Evolutionary conservation across 305 asterid species (phyloP), one percentile per base, ranked within the genome.

Genomic region (Fraxinus paxiana): DNA sequence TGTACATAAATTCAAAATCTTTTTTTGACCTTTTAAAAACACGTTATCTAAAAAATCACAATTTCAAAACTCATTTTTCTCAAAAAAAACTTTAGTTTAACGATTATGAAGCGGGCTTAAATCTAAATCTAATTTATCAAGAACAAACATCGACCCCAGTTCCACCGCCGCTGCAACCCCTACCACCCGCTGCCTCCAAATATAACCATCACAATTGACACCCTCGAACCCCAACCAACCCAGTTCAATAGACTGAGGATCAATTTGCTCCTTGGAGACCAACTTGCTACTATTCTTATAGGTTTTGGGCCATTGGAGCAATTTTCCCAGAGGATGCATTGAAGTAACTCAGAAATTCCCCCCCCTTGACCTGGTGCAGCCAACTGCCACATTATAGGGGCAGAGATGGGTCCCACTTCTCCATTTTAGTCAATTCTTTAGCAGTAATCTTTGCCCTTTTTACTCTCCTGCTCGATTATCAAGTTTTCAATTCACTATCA

Each of bases 381-480:
- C 85, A 82, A 79, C 90, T 31, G 84, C 84, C 87, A 86, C 88
- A 80, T 82, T 84, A 22, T 73, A 77, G 56, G 67, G 28, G 78
- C 43, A 15, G 33, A 5, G 10, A 10, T 73, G 82, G 89, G 88
- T 18, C 89, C 89, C 82, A 35, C 51, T 15, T 80, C 87, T 41
- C 76, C 71, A 77, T 56, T 73, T 83, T 77, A 12, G 30, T 82
- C 84, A 63, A 78, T 85, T 78, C 81, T 33, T 18, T 43, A 77
- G 17, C 86, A 85, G 78, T 26, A 79, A 63, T 80, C 87, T 69
- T 69, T 13, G 7, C 84, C 83, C 35, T 0, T 54, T 54, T 46
- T 35, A 80, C 61, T 35, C 77, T 80, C 81, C 78, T 15, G 56
- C 20, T 12, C 35, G n/a, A 70, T 33, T 5, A 28, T 54, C 65